Base-by-base conservation (phyloP, 2,329 filamentous ascomycete species). In the Didymella sp. region DNA sequence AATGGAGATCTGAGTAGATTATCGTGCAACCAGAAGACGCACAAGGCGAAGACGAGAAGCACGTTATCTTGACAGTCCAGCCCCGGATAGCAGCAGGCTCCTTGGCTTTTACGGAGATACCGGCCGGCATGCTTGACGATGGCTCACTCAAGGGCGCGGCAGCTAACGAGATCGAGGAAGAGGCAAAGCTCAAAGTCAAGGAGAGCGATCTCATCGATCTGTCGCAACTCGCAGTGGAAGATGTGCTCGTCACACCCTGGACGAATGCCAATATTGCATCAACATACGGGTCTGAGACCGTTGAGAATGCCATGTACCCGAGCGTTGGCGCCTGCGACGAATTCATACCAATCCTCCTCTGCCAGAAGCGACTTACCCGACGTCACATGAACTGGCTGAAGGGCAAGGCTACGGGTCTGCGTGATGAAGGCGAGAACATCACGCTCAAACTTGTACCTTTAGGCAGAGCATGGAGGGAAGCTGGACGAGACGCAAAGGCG, bases 101-200 rank as follows among this genome's bases (percentile, higher is more conserved):
- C 1, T 76, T 87, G 3, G 73, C 80, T 1, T 83, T 87, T 55
- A 65, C 78, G 12, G 85, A 87, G 66, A 80, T 87, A 8, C 85
- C 85, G 2, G 85, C 85, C 0, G 85, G 85, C 17, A 86, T 87
- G 84, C 75, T 87, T 1, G 85, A 87, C 61, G 82, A 82, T 58
- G 80, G 81, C 9, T 80, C 79, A 0, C 84, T 87, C 58, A 75
- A 78, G 0, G 84, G 84, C 6, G 80, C 77, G 9, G 85, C 85
- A 0, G 84, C 83, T 2, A 80, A 81, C 46, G 84, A 87, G 60
- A 84, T 87, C 31, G 63, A 80, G 27, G 84, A 87, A 67, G 85
- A 87, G 67, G 84, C 82, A 0, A 81, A 81, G 0, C 70, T 87
- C n/a, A 72, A 73, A 12, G 81, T 87, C 46, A 70, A 77, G 3